Base-by-base conservation (phyloP, 2,329 filamentous ascomycete genomes). In the Trichophyton benhamiae region DNA sequence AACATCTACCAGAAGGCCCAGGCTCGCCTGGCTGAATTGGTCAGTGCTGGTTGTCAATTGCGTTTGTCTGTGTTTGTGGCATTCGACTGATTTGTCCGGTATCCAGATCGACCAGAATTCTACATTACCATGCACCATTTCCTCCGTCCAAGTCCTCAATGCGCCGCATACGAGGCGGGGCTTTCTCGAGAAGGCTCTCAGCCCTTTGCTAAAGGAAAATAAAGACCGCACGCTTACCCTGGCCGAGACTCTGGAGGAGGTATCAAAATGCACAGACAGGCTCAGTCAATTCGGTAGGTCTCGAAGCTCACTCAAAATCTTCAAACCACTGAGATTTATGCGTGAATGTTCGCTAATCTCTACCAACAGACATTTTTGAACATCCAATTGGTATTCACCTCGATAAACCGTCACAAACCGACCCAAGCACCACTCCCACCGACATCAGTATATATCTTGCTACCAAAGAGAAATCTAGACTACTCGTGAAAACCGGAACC, bases 401-500 rank as follows among this genome's bases (percentile, higher is more conserved):
- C 64, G 89, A 92, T 71, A 85, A 86, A 59, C 85, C 90, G 9
- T 81, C 85, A 63, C 82, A 83, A 57, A 82, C 84, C 52, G 83
- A 89, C 64, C 81, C 88, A 0, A 83, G 85, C 5, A 83, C 86
- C 8, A 85, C 85, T 1, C 84, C 87, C 1, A 90, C 85, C 61
- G 90, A 95, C 71, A 76, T 97, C 67, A 87, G 92, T 66, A 82
- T 96, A 60, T 88, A 87, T 68, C 81, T 96, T 61, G 84, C 84
- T 60, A 87, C 88, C 22, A 81, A 82, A 63, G 92, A 99, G 75
- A 86, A 89, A 66, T 87, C 89, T 36, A 86, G 88, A 44, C 84
- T 97, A 70, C 85, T 91, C 63, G 82, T 97, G 69, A 95, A 95
- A 78, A 96, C 91, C 0, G 94, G 94, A 63, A 97, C 94, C 7